These are phyloP conservation scores for Styphnolobium japonicum DNA, from an alignment of 306 rosid species.

Conservation along the genomic window DNA sequence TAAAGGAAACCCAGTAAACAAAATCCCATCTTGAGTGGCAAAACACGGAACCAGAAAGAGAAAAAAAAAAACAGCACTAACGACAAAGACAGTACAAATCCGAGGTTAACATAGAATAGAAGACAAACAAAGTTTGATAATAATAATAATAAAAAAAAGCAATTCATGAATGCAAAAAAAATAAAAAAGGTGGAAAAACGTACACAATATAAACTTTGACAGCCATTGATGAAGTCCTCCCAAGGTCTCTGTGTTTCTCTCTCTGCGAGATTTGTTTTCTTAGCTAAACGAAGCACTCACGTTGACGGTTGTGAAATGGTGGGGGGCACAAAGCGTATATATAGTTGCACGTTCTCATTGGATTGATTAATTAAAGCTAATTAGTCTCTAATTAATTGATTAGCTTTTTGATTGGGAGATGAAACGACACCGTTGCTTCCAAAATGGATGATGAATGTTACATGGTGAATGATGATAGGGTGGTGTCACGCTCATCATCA, in stretches of 20 bases:
- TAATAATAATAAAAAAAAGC: neutral
- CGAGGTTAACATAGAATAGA: constrained; percentile 2
- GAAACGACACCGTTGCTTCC: constrained; percentile 36
- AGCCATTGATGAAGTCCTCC: constrained; percentile 59
- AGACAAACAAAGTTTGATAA: neutral
- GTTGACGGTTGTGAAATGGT: constrained; percentile 30
- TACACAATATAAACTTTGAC: constrained; percentile 94
- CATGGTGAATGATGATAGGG: constrained; percentile 58
- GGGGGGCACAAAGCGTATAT: constrained; percentile 25
- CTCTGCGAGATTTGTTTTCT: neutral
- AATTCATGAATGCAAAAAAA: neutral
- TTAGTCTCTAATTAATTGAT: neutral
- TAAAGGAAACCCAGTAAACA: constrained; percentile 24
- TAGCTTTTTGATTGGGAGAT: neutral
- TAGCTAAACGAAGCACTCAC: neutral
- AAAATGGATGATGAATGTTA: too few species aligned
- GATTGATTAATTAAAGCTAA: neutral
- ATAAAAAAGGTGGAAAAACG: constrained; percentile 11
- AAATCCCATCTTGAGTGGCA: constrained; percentile 11
- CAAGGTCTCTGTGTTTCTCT: neutral
- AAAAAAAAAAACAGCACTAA: neutral
- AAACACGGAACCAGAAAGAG: neutral
- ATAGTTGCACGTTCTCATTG: too few species aligned
- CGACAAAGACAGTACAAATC: constrained; percentile 18
- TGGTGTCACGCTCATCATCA: constrained; percentile 89